Evolutionary conservation across 768 basidiomycete genomes (phyloP).

Genomic region (Lactarius quietus): DNA sequence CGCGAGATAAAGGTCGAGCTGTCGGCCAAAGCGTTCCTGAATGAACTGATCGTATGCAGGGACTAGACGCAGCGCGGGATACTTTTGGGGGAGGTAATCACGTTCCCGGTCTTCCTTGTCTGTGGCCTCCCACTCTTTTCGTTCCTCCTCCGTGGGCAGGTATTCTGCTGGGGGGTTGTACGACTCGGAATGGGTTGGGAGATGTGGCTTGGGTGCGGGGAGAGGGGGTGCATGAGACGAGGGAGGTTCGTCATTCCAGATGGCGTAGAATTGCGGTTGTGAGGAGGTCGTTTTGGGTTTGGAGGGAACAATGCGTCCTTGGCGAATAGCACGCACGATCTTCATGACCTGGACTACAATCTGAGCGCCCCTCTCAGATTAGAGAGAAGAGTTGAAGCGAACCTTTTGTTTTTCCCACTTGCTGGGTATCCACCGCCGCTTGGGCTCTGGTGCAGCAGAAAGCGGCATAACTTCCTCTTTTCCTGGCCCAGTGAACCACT

Average conservation of each 20-base stretch:
- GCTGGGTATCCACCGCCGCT: constrained; percentile 93
- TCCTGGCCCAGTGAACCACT: constrained; percentile 97
- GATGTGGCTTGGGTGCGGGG: constrained; percentile 85
- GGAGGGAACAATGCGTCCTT: constrained; percentile 88
- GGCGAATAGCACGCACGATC: constrained; percentile 96
- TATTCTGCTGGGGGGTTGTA: constrained; percentile 99
- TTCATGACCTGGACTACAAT: constrained; percentile 78
- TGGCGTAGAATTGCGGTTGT: constrained; percentile 71
- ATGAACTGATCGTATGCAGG: constrained; percentile 91
- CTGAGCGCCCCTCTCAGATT: background rate
- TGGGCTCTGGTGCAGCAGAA: constrained; percentile 88
- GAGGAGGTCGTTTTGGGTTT: constrained; percentile 73
- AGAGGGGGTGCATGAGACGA: constrained; percentile 83
- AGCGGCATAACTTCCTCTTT: constrained; percentile 95
- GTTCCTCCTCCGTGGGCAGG: constrained; percentile 79
- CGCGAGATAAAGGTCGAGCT: constrained; percentile 94
- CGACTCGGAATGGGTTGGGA: constrained; percentile 93
- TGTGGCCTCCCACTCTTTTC: constrained; percentile 72
- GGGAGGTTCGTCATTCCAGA: constrained; percentile 79
- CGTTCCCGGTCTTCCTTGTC: constrained; percentile 89
- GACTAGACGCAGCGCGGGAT: constrained; percentile 79
- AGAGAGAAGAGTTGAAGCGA: constrained; percentile 6
- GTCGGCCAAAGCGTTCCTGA: constrained; percentile 88
- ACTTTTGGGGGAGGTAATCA: constrained; percentile 86
- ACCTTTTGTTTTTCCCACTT: constrained; percentile 99